Evolutionary conservation across 2,329 filamentous ascomycete genomes (phyloP).

Genomic region (Beauveria varroae): DNA sequence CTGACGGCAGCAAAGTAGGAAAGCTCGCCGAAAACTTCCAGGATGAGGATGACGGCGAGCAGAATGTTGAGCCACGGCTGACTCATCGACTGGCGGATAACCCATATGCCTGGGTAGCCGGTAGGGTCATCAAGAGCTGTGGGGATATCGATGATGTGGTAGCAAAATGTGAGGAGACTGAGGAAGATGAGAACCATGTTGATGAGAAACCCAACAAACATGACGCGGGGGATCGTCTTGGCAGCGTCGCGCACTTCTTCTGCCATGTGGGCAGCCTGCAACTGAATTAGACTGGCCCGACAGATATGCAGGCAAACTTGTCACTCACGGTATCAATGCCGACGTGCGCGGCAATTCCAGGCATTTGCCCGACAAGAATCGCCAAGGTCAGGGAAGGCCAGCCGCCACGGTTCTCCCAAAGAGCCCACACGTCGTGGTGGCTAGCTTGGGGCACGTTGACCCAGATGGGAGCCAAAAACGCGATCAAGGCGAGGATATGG

Average conservation of each 20-base stretch:
- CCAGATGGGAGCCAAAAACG: slow-evolving; percentile 14
- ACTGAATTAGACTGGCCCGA: not conserved
- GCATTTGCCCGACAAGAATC: slow-evolving; percentile 14
- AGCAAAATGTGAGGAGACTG: slow-evolving; percentile 8
- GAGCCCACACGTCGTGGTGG: slow-evolving; percentile 13
- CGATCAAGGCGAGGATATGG: slow-evolving; percentile 12
- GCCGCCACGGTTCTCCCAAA: slow-evolving; percentile 12
- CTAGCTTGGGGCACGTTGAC: slow-evolving; percentile 11
- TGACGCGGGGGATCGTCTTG: slow-evolving; percentile 11
- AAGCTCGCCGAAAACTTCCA: slow-evolving; percentile 4
- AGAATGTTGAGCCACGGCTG: slow-evolving; percentile 3
- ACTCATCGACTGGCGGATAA: slow-evolving; percentile 10
- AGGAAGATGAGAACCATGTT: slow-evolving; percentile 3
- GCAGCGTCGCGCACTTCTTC: slow-evolving; percentile 15
- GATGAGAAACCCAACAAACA: slow-evolving; percentile 3
- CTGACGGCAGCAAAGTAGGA: slow-evolving; percentile 9
- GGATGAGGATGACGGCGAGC: not conserved
- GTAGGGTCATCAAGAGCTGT: slow-evolving; percentile 5
- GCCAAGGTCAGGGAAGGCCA: slow-evolving; percentile 12
- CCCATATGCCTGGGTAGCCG: slow-evolving; percentile 9
- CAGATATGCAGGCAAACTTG: not conserved
- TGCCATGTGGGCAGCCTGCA: slow-evolving; percentile 13
- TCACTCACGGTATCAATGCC: slow-evolving; percentile 12
- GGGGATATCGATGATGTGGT: slow-evolving; percentile 9
- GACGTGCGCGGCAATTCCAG: slow-evolving; percentile 10